Percentiles rank a stretch among this genome's conserved stretches.
Conservation (phyloP, 2,329 filamentous ascomycete genomes). For the Onygenales sp. region DNA sequence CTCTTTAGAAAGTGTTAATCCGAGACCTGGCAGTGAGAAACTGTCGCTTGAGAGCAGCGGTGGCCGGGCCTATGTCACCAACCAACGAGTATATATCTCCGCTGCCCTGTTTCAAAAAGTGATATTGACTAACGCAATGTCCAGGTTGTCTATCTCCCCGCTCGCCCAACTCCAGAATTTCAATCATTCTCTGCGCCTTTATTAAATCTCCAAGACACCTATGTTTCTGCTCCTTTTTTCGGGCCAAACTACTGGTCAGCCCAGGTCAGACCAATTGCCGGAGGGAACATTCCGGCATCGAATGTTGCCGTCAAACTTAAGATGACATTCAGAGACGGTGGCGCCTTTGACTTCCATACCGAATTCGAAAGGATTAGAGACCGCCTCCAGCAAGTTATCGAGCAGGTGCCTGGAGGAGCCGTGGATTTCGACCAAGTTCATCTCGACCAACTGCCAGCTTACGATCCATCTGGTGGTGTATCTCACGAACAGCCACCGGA, state of each 20-base stretch:
- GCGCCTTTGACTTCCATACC: slow-evolving; percentile 83
- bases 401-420: slow-evolving; percentile 54
- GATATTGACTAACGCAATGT: neutral
- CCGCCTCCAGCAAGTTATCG: slow-evolving; percentile 68
- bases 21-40: slow-evolving; percentile 52
- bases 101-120: slow-evolving; percentile 17
- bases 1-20: slow-evolving; percentile 61
- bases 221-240: slow-evolving; percentile 81
- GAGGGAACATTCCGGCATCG: slow-evolving; percentile 69
- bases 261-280: slow-evolving; percentile 67
- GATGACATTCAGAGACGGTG: slow-evolving; percentile 86
- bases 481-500: no score
- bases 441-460: slow-evolving; percentile 79
- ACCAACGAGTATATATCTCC: slow-evolving; percentile 58
- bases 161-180: slow-evolving; percentile 56
- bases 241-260: slow-evolving; percentile 86
- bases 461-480: slow-evolving; percentile 52
- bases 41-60: slow-evolving; percentile 64
- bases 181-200: slow-evolving; percentile 86
- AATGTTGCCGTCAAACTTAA: slow-evolving; percentile 68
- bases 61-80: slow-evolving; percentile 72
- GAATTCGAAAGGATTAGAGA: slow-evolving; percentile 79
- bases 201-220: slow-evolving; percentile 76
- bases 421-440: slow-evolving; percentile 57
- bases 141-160: slow-evolving; percentile 80